Base-by-base conservation (phyloP, 2,329 filamentous ascomycete genomes). In the Leptographium lundbergii region DNA sequence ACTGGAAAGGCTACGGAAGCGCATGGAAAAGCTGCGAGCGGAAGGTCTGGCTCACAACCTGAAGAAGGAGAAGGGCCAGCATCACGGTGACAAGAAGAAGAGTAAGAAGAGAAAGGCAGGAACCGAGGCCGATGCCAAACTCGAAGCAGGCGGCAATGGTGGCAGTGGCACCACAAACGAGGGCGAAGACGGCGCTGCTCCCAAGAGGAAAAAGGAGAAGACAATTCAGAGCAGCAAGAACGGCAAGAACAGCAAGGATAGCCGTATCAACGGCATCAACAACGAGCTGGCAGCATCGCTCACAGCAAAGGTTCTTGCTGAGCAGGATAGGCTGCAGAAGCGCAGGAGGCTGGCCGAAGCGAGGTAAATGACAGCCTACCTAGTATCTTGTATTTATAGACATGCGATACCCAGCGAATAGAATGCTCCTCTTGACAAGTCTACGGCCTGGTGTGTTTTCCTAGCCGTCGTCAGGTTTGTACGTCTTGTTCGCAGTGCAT, bases 261-360 rank as follows among this genome's bases (percentile, higher is more conserved):
- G 68, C 1, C 72, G 74, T 54, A 70, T 74, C 54, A 75, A 78
- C 57, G 84, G 86, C 13, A 96, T 97, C 71, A 96, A 96, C 70
- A 95, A 97, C 66, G 77, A 89, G 0, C 81, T 89, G 59, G 94
- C 94, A 0, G 91, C 92, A 0, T 87, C 85, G 4, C 73, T 99
- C 51, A 95, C 92, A 0, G 88, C 88, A 0, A 91, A 86, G 65
- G 91, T 99, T 0, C 71, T 97, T 29, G 86, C 87, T 27, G 92
- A 97, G 67, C 89, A 96, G 69, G 88, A 92, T 56, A 84, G 87
- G 67, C 79, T 81, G 59, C 91, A 90, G 64, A 96, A 92, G 73
- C 77, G 86, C 64, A 78, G 88, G 61, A 95, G 88, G 68, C 67
- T 90, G 65, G 84, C 79, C 4, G 74, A 74, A 32, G 77, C 66